Conservation (phyloP, 768 basidiomycete genomes). For the Butyriboletus loyo region DNA sequence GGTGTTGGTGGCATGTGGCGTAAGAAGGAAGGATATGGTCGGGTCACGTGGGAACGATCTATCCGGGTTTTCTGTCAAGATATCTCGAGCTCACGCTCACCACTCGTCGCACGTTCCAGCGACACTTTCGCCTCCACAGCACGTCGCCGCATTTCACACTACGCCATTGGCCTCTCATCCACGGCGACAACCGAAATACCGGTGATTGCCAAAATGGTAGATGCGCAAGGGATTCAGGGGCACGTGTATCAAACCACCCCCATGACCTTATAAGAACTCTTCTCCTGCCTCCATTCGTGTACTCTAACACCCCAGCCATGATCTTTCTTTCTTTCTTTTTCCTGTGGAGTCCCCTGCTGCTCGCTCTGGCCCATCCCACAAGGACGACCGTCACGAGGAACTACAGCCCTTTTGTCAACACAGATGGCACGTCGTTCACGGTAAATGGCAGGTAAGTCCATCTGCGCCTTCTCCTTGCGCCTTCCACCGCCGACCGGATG, state of each 20-base stretch:
- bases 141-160: background rate
- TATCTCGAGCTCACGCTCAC: too few relatives aligned
- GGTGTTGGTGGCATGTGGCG: slow-evolving; percentile 19
- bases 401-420: slow-evolving; percentile 43
- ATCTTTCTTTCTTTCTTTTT: slow-evolving; percentile 28
- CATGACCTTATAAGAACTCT: slow-evolving; percentile 17
- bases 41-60: too few relatives aligned
- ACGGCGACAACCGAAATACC: slow-evolving; percentile 2
- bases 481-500: slow-evolving; percentile 21
- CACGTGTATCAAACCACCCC: slow-evolving; percentile 12
- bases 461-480: background rate
- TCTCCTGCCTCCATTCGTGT: background rate
- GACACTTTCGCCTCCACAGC: too few relatives aligned
- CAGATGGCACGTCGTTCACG: slow-evolving; percentile 43
- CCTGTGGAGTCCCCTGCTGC: slow-evolving; percentile 31
- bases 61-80: too few relatives aligned
- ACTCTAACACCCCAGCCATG: slow-evolving; percentile 34
- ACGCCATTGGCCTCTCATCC: background rate
- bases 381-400: slow-evolving; percentile 31
- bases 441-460: slow-evolving; percentile 51
- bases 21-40: too few relatives aligned
- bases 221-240: background rate
- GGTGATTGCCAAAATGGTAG: background rate
- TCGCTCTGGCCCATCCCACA: slow-evolving; percentile 31
- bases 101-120: background rate